Evolutionary conservation across 148 eudicot genomes (phyloP), one percentile per base, ranked within the genome.

Genomic region (Euryodendron excelsum): DNA sequence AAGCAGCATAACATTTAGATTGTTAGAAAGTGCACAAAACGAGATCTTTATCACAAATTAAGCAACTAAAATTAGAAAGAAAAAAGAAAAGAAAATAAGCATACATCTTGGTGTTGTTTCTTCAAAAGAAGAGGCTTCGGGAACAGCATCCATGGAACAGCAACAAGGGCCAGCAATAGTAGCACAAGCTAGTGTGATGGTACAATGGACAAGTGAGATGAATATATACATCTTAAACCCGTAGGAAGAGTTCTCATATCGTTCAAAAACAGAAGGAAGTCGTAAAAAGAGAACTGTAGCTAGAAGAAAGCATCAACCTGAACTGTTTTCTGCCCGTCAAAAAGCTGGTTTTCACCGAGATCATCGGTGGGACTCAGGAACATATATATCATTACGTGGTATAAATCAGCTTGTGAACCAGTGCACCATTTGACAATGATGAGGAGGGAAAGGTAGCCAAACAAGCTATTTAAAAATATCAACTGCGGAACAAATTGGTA

Each of bases 141-240:
- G 72, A 96, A 77, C 82, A 96, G 85, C 99, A 96, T 96, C 91
- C 99, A 96, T 44, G 99, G 99, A 80, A 96, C 98, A 80, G 99
- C 74, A 62, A 96, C 89, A 76, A 96, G 91, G 72, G 99, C 98
- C 63, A 91, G 83, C 62, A 88, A 77, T 76, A 96, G 82, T 53
- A 96, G 83, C 74, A 90, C 92, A 77, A 93, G 81, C 99, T 96
- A 89, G 73, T n/a, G n/a, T 37, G 71, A 30, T 74, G 30, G 68
- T 62, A 84, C 79, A 59, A 55, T 15, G 72, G 31, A 58, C 7
- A 13, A 58, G n/a, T n/a, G n/a, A n/a, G n/a, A n/a, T n/a, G n/a
- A n/a, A n/a, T 36, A 53, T 21, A 73, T 68, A 63, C 64, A 50
- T 17, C 60, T 23, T 52, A 37, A 3, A 28, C 59, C 39, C 25